Percentiles rank a stretch among this genome's conserved stretches.
These are phyloP conservation scores for Calocera cornea DNA, from an alignment of 768 basidiomycete genomes.

Conservation along the genomic window DNA sequence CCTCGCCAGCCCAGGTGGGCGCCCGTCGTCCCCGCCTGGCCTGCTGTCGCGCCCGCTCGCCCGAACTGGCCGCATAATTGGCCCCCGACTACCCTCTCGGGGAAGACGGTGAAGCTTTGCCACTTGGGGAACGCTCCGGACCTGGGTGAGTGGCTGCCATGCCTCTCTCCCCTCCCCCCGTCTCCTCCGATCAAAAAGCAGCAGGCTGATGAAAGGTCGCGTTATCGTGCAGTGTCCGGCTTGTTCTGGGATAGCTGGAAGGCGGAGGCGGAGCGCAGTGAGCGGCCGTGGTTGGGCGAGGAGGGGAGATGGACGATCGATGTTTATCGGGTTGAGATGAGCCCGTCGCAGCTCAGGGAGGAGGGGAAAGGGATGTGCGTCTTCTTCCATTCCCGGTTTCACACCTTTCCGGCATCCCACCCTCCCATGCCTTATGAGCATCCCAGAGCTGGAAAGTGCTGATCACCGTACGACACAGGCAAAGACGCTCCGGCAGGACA, in stretches of 20 bases:
- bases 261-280: not conserved
- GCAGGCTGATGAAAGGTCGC: not conserved
- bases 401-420: too few species aligned
- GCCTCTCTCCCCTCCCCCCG: too few species aligned
- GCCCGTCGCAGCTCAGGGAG: not conserved
- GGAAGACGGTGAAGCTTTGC: not conserved
- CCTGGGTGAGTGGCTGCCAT: not conserved
- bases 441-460: not conserved
- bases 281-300: not conserved
- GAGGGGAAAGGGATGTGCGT: not conserved
- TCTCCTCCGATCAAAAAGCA: too few species aligned
- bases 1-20: too few species aligned
- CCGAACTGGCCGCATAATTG: not conserved
- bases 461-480: not conserved
- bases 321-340: not conserved
- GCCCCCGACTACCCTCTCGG: not conserved
- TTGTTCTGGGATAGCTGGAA: not conserved
- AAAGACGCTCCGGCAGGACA: not conserved
- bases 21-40: not conserved
- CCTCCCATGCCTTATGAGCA: too few species aligned
- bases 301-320: not conserved
- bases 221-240: not conserved
- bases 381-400: not conserved
- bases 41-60: not conserved
- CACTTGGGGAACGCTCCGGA: not conserved